Evolutionary conservation across 148 eudicot genomes (phyloP).

Genomic region (Camellia granthamiana): DNA sequence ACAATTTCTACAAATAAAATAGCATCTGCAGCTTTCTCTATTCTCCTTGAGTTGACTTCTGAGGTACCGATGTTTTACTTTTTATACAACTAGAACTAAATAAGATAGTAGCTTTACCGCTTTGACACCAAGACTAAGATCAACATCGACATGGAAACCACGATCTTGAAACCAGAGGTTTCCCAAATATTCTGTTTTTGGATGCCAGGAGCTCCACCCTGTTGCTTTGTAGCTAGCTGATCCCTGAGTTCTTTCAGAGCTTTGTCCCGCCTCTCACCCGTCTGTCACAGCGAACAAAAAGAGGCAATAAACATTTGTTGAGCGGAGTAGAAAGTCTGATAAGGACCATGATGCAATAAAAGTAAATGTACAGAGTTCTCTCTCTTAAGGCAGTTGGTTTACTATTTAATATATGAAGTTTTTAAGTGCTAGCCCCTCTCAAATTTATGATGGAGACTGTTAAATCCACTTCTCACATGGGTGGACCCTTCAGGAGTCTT

Average conservation of each 20-base stretch:
- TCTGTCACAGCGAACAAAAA: constrained; percentile 29
- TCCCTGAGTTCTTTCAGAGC: constrained; percentile 80
- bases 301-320: not conserved
- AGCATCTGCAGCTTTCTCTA: constrained; percentile 27
- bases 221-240: constrained; percentile 60
- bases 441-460: not conserved
- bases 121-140: constrained; percentile 74
- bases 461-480: not conserved
- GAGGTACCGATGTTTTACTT: not conserved
- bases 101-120: constrained; percentile 38
- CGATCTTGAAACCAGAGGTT: constrained; percentile 60
- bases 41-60: not conserved
- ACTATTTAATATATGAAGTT: not conserved
- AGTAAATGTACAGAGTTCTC: not conserved
- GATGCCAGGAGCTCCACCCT: constrained; percentile 8
- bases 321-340: not conserved
- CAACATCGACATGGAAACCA: constrained; percentile 84
- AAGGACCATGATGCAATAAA: not conserved
- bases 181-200: constrained; percentile 78
- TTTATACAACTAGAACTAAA: constrained; percentile 1
- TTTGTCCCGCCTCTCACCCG: constrained; percentile 81
- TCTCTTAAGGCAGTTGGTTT: not conserved
- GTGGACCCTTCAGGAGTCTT: not conserved
- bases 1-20: constrained; percentile 8
- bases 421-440: not conserved